These are phyloP conservation scores for Lyophyllum decastes DNA, from an alignment of 768 basidiomycete genomes.

Conservation along the genomic window DNA sequence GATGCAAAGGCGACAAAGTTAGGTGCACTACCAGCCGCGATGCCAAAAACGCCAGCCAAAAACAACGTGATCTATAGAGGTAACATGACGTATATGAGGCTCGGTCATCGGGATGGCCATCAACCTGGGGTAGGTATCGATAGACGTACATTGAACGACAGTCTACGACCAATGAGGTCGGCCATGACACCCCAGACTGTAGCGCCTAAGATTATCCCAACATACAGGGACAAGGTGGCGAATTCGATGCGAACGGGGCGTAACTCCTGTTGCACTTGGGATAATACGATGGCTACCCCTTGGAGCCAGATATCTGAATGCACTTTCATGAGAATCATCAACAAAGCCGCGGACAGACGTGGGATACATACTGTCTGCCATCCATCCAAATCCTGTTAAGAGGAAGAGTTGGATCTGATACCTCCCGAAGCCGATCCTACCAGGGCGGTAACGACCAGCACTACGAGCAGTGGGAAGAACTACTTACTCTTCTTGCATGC, in stretches of 20 bases:
- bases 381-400: conserved; percentile 49
- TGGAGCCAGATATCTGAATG: conserved; percentile 45
- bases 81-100: not conserved
- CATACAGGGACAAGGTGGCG: conserved; percentile 47
- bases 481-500: conserved; percentile 45
- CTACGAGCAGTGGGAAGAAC: not conserved
- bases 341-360: not conserved
- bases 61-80: conserved; percentile 32
- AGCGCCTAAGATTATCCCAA: conserved; percentile 51
- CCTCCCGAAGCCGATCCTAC: conserved; percentile 49
- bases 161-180: conserved; percentile 46
- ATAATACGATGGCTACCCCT: conserved; percentile 46
- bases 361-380: conserved; percentile 44
- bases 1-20: conserved; percentile 49
- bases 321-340: not conserved
- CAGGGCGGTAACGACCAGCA: not conserved
- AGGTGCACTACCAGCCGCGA: conserved; percentile 46
- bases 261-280: conserved; percentile 43
- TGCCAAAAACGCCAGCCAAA: conserved; percentile 48
- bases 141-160: conserved; percentile 41
- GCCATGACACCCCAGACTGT: conserved; percentile 50
- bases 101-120: not conserved
- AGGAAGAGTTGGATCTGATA: conserved; percentile 51
- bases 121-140: not conserved
- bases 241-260: conserved; percentile 44